Conservation (phyloP, 2,329 filamentous ascomycete species). For the Annulohypoxylon truncatum region DNA sequence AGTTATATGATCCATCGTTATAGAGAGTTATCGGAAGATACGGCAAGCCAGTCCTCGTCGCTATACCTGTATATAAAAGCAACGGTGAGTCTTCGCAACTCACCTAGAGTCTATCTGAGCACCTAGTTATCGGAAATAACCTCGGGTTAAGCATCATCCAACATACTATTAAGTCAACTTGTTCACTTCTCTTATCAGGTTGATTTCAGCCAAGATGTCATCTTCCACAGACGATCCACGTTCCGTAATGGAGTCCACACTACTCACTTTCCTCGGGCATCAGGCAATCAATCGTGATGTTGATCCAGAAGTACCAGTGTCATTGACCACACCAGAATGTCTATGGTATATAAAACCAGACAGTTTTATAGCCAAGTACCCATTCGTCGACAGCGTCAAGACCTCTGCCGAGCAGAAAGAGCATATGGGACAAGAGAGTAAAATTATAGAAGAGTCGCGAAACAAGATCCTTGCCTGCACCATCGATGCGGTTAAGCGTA, state of each 20-base stretch:
- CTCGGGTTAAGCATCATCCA: background rate
- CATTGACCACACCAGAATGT: conserved; percentile 6
- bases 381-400: conserved; percentile 10
- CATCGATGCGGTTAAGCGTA: conserved; percentile 4
- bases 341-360: conserved; percentile 4
- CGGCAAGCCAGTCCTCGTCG: background rate
- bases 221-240: conserved; percentile 18
- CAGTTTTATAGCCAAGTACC: conserved; percentile 4
- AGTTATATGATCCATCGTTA: background rate
- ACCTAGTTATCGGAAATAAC: background rate
- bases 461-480: conserved; percentile 10
- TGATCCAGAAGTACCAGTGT: conserved; percentile 4
- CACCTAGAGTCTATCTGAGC: background rate
- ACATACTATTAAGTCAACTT: background rate
- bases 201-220: conserved; percentile 2
- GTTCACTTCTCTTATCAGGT: background rate
- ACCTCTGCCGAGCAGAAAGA: conserved; percentile 11
- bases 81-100: background rate
- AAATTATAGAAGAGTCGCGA: background rate
- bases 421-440: conserved; percentile 8
- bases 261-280: conserved; percentile 4
- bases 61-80: background rate
- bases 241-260: conserved; percentile 18
- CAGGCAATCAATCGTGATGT: conserved; percentile 1
- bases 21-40: background rate